These are phyloP conservation scores for Hypholoma sublateritium DNA, from an alignment of 768 basidiomycete genomes.

Conservation along the genomic window DNA sequence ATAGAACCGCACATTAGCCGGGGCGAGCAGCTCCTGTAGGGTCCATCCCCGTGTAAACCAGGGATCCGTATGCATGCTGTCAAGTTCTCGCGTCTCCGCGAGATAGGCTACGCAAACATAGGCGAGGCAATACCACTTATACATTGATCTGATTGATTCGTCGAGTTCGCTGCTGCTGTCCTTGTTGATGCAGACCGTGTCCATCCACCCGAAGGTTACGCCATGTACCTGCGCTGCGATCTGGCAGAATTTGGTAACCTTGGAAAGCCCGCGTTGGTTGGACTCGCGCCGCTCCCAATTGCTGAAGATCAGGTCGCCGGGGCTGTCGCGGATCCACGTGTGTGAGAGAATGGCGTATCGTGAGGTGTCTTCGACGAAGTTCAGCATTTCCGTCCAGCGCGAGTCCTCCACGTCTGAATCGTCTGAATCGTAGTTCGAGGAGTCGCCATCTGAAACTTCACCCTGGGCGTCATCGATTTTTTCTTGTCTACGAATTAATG, in stretches of 20 bases:
- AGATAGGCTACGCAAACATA: conserved; percentile 11
- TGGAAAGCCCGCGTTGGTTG: conserved; percentile 5
- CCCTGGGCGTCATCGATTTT: background rate
- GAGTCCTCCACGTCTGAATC: background rate
- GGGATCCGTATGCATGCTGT: background rate
- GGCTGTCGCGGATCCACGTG: conserved; percentile 9
- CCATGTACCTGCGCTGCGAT: conserved; percentile 4
- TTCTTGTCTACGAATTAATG: too few relatives aligned
- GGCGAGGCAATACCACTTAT: conserved; percentile 11
- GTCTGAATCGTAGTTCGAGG: too few relatives aligned
- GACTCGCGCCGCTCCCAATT: background rate
- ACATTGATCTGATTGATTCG: conserved; percentile 17
- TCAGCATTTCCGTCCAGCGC: background rate
- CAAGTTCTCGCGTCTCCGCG: conserved; percentile 2
- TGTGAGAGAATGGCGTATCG: conserved; percentile 15
- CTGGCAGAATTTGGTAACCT: conserved; percentile 8
- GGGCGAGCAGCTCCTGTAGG: conserved; percentile 14
- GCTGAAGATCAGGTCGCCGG: conserved; percentile 5
- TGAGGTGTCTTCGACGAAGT: conserved; percentile 4
- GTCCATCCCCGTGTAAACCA: conserved; percentile 20
- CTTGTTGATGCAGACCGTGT: conserved; percentile 16
- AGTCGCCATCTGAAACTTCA: too few relatives aligned
- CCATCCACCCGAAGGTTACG: conserved; percentile 9
- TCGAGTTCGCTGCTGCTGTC: conserved; percentile 14
- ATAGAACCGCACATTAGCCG: conserved; percentile 5